Evolutionary conservation across 2,329 filamentous ascomycete species (phyloP).

Genomic region (Fusarium albosuccineum): DNA sequence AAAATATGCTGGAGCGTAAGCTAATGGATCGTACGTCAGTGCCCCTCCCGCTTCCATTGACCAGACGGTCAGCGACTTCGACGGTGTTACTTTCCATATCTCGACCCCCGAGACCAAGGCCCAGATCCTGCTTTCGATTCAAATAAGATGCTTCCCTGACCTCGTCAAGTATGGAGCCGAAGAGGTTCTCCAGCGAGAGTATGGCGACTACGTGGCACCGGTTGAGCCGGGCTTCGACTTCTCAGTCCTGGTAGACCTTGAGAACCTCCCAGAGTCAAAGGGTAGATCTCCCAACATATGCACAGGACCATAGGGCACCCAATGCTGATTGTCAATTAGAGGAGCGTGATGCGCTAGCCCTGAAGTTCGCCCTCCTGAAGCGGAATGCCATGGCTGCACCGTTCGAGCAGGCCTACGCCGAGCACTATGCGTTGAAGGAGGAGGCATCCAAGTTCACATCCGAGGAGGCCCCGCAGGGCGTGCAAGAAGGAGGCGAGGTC

Average conservation of each 20-base stretch:
- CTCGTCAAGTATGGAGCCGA: slow-evolving; percentile 94
- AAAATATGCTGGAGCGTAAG: slow-evolving; percentile 37
- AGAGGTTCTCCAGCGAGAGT: slow-evolving; percentile 92
- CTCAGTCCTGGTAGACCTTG: slow-evolving; percentile 89
- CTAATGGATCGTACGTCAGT: slow-evolving; percentile 67
- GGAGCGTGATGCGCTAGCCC: slow-evolving; percentile 86
- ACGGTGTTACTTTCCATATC: slow-evolving; percentile 98
- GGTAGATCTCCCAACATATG: slow-evolving; percentile 59
- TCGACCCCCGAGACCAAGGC: slow-evolving; percentile 95
- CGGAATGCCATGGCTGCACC: slow-evolving; percentile 99
- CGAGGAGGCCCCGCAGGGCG: slow-evolving; percentile 92
- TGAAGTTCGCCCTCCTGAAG: slow-evolving; percentile 91
- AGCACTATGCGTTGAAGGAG: slow-evolving; percentile 87
- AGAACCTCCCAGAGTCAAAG: slow-evolving; percentile 84
- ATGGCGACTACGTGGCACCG: slow-evolving; percentile 88
- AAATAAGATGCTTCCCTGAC: slow-evolving; percentile 95
- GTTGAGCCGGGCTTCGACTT: slow-evolving; percentile 97
- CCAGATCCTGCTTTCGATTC: slow-evolving; percentile 93
- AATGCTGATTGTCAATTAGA: slow-evolving; percentile 63
- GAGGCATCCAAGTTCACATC: slow-evolving; percentile 93
- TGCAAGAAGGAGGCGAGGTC: slow-evolving; percentile 89
- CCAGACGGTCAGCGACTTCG: slow-evolving; percentile 98
- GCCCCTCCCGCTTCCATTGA: slow-evolving; percentile 90
- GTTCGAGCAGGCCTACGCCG: slow-evolving; percentile 96
- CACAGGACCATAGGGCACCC: background rate